A percentile compares a stretch with the other conserved stretches of the same genome.
phyloP scores from a whole-genome alignment of 2,329 filamentous ascomycete genomes.

The Aspergillus sergii region DNA sequence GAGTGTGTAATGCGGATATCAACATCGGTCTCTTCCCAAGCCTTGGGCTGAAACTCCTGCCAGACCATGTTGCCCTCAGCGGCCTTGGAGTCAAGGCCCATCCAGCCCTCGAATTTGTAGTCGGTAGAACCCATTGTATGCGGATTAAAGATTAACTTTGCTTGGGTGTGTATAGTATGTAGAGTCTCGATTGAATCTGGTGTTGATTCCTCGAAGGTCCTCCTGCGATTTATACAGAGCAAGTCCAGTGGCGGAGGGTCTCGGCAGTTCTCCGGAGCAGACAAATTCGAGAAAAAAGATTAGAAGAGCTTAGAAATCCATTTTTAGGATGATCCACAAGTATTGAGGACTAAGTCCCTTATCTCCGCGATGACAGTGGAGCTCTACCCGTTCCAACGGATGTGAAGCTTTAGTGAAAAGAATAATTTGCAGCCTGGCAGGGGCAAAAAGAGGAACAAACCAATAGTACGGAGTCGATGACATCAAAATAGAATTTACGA shows the following conservation, averaged over 20 bases:
- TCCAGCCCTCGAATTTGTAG: slow-evolving; percentile 60
- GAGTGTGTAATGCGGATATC: slow-evolving; percentile 67
- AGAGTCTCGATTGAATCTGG: not conserved
- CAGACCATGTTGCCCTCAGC: slow-evolving; percentile 58
- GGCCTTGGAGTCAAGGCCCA: slow-evolving; percentile 52
- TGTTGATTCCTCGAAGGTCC: slow-evolving; percentile 14
- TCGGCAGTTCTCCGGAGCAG: not conserved
- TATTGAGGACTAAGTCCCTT: slow-evolving; percentile 1
- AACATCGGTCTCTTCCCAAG: slow-evolving; percentile 65
- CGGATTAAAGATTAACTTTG: not conserved
- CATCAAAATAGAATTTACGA: not conserved
- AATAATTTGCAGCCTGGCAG: not conserved
- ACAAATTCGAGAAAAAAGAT: not conserved
- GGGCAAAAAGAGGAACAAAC: not conserved
- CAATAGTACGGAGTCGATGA: not conserved
- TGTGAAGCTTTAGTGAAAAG: not conserved
- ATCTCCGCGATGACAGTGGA: slow-evolving; percentile 11
- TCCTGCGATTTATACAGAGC: slow-evolving; percentile 10
- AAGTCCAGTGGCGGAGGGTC: not conserved
- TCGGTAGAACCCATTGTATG: slow-evolving; percentile 34
- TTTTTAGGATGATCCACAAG: not conserved
- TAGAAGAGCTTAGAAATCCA: slow-evolving; percentile 8
- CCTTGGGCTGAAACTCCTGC: slow-evolving; percentile 63
- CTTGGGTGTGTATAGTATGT: not conserved
- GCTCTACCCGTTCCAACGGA: not conserved